phyloP scores from a whole-genome alignment of 441 rosid species.

The Arabidopsis hybrid region DNA sequence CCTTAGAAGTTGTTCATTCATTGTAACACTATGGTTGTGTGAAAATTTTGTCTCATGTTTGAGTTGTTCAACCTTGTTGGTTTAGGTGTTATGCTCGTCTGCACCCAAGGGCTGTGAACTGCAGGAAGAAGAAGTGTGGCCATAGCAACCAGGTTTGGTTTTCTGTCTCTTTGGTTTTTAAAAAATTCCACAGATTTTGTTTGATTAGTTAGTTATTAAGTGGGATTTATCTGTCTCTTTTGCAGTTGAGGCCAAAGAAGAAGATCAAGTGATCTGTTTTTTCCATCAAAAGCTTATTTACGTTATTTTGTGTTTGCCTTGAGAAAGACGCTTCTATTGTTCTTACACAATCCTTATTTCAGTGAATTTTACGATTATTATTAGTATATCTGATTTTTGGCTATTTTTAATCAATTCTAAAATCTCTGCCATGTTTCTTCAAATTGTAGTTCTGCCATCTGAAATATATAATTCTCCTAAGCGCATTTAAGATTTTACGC shows the following conservation, averaged over 20 bases:
- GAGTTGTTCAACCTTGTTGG: background rate
- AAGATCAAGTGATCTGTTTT: conserved; percentile 71
- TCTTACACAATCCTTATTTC: background rate
- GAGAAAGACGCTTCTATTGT: background rate
- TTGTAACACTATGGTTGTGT: background rate
- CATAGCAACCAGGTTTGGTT: conserved; percentile 53
- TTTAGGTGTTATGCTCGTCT: conserved; percentile 59
- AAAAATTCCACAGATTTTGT: background rate
- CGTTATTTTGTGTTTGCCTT: conserved; percentile 8
- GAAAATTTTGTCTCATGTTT: conserved; percentile 11
- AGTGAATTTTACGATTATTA: background rate
- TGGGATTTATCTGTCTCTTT: background rate
- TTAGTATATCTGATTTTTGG: conserved; percentile 1
- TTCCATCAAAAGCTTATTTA: background rate
- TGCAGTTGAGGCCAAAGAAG: conserved; percentile 82
- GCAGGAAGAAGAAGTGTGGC: conserved; percentile 61
- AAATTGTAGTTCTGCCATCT: background rate
- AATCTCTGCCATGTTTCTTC: no score
- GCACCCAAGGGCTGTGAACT: conserved; percentile 58
- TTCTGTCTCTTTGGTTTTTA: conserved; percentile 3
- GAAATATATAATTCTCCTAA: background rate
- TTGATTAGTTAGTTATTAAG: background rate
- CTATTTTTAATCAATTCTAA: background rate
- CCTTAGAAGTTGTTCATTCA: no score
- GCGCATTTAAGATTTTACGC: background rate